Evolutionary conservation across 441 rosid genomes (phyloP).

Genomic region (Populus tomentosa): DNA sequence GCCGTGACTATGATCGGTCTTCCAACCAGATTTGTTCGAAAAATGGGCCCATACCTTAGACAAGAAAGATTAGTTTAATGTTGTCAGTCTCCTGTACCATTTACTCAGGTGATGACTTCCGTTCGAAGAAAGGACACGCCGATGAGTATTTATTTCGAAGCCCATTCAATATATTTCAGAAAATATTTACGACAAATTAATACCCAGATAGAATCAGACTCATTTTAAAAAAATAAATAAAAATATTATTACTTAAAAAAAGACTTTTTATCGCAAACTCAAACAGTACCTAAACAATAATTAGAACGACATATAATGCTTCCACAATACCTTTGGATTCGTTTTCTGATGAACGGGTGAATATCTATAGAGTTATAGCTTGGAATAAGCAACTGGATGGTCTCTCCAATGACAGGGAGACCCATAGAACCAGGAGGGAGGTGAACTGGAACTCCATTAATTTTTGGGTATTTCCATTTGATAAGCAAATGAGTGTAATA

Average conservation of each 20-base stretch:
- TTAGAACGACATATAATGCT: background rate
- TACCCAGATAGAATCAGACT: too few species aligned
- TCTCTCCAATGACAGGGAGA: constrained; percentile 51
- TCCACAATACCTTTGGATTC: constrained; percentile 27
- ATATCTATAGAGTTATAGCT: constrained; percentile 36
- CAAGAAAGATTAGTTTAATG: too few species aligned
- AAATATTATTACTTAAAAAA: too few species aligned
- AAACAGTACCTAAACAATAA: too few species aligned
- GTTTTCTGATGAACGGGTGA: constrained; percentile 37
- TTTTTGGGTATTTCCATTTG: constrained; percentile 43
- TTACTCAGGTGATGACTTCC: background rate
- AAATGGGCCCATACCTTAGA: constrained; percentile 40
- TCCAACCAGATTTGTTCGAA: constrained; percentile 39
- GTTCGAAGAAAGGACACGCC: background rate
- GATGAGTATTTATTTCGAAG: background rate
- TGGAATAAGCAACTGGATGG: constrained; percentile 35
- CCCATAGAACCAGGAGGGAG: constrained; percentile 67
- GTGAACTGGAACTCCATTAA: constrained; percentile 31
- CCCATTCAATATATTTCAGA: background rate
- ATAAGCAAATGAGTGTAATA: constrained; percentile 29
- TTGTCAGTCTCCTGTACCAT: too few species aligned
- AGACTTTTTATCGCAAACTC: too few species aligned
- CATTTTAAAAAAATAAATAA: too few species aligned
- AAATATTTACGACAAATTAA: too few species aligned
- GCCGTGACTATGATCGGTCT: constrained; percentile 29